Evolutionary conservation across 768 basidiomycete genomes (phyloP), one percentile per base, ranked within the genome.

Genomic region (Sporobolomyces roseus): DNA sequence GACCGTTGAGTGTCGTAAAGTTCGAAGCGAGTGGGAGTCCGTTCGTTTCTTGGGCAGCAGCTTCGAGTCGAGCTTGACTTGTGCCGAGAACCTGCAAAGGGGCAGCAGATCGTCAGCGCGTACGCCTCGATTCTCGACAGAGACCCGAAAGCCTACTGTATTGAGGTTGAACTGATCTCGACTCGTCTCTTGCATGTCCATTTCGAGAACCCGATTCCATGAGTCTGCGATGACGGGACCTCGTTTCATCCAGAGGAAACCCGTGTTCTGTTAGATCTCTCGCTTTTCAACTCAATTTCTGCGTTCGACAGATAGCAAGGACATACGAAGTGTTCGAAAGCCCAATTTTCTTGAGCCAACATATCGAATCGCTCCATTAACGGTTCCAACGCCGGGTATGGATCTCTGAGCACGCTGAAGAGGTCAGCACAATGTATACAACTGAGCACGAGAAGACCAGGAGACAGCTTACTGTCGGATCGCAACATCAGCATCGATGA

Each of bases 91-190:
- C 61, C 65, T 71, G 53, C 32, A 5, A 9, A 54, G 27, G n/a
- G 19, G 12, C 35, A n/a, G 33, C 35, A n/a, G 33, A 50, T 6
- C 5, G 32, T 29, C 13, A 49, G 46, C 16, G 12, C 14, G 21
- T 0, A n/a, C n/a, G n/a, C n/a, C n/a, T n/a, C n/a, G n/a, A n/a
- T n/a, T n/a, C n/a, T n/a, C n/a, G n/a, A n/a, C 4, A 4, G 48
- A 10, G 19, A 50, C 1, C 13, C 21, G 3, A n/a, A n/a, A 1
- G 52, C 60, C 16, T 19, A 59, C 70, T 29, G 62, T 51, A 62
- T 72, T 72, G 38, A 67, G 64, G 48, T 64, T 63, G 62, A 55
- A 50, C 53, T 72, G 70, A 25, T 72, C 70, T 2, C 70, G 43
- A 0, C 25, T 30, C 17, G 29, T 38, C 17, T 49, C 41, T 9